Conservation (phyloP, 2,329 filamentous ascomycete species). For the Rhynchosporium graminicola region DNA sequence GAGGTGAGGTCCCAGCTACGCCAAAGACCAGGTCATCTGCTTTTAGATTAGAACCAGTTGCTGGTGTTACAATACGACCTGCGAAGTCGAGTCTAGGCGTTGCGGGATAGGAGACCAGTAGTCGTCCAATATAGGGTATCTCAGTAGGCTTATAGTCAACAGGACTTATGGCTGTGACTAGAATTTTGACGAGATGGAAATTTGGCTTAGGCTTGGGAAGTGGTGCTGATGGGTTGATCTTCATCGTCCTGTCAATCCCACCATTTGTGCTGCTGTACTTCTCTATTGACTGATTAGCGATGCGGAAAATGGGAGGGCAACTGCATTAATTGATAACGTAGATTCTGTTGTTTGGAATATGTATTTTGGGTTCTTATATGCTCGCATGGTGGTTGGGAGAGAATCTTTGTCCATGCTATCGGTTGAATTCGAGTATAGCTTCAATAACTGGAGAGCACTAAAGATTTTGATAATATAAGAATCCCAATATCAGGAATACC, state of each 20-base stretch:
- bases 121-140: conserved; percentile 44
- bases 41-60: conserved; percentile 20
- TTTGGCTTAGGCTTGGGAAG: conserved; percentile 21
- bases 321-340: background rate
- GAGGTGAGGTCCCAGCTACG: conserved; percentile 11
- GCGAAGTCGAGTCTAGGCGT: conserved; percentile 43
- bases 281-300: conserved; percentile 12
- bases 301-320: background rate
- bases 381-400: conserved; percentile 18
- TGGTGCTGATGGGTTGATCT: conserved; percentile 20
- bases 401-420: conserved; percentile 6
- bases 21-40: conserved; percentile 43
- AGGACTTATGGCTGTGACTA: conserved; percentile 29
- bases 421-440: background rate
- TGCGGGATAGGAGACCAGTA: conserved; percentile 46
- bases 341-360: no score
- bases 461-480: background rate
- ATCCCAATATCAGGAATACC: no score
- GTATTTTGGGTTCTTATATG: conserved; percentile 12
- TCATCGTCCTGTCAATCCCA: conserved; percentile 26
- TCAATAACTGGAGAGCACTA: no score
- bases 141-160: conserved; percentile 65
- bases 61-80: conserved; percentile 26
- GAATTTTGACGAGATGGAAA: conserved; percentile 26
- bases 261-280: conserved; percentile 24